A percentile compares a stretch with the other conserved stretches of the same genome.
phyloP scores from a whole-genome alignment of 139 green algal genomes.

The Picochlorum costavermella region DNA sequence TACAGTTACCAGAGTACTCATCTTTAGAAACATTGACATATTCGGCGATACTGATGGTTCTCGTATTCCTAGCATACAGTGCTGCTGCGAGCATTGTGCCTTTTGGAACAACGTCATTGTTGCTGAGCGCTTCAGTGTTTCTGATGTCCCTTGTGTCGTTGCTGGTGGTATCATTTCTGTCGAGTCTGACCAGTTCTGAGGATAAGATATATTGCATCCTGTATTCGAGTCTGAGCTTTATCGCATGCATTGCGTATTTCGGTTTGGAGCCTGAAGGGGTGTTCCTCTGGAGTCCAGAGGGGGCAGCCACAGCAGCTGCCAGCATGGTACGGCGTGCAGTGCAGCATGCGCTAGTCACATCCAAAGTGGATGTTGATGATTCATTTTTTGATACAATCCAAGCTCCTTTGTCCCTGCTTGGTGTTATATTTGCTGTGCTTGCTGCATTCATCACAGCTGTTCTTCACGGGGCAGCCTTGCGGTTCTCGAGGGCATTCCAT shows the following conservation, averaged over 20 bases:
- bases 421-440: slow-evolving; percentile 1
- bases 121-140: neutral
- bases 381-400: neutral
- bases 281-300: neutral
- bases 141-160: neutral
- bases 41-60: neutral
- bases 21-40: neutral
- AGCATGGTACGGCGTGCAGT: neutral
- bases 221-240: slow-evolving; percentile 10
- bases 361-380: neutral
- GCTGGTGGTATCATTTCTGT: slow-evolving; percentile 18
- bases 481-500: slow-evolving; percentile 16
- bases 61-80: neutral
- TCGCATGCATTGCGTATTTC: slow-evolving; percentile 4
- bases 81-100: neutral
- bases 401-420: slow-evolving; percentile 6
- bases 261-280: slow-evolving; percentile 6
- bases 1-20: too few species aligned
- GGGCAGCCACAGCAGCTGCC: neutral
- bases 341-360: too few species aligned
- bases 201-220: slow-evolving; percentile 16
- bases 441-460: slow-evolving; percentile 12
- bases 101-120: neutral
- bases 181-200: slow-evolving; percentile 7
- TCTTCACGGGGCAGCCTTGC: slow-evolving; percentile 12